Base-by-base conservation (phyloP, 2,329 filamentous ascomycete genomes). In the Periconia macrospinosa region DNA sequence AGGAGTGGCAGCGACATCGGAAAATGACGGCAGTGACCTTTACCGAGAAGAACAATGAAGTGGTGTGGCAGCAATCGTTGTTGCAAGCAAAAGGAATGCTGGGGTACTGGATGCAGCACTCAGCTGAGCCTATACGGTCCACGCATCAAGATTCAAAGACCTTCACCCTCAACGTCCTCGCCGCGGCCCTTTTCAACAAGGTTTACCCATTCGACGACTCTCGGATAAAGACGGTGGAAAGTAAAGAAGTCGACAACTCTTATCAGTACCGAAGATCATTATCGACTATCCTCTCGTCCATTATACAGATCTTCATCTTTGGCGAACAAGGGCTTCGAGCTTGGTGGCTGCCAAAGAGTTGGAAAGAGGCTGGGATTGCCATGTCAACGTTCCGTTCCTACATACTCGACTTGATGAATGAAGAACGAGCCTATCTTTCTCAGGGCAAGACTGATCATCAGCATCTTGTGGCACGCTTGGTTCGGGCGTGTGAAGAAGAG, bases 1-100 rank as follows among this genome's bases (percentile, higher is more conserved):
- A 59, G 10, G 65, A 65, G 18, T 70, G 67, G 66, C 54, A 62
- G 46, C 56, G 53, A 15, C 65, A 68, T 35, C 60, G 65, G 11
- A 67, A 66, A 50, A 49, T 66, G 15, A 65, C 64, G 1, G 56
- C 50, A 1, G 42, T 55, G 19, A 60, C 64, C 2, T 69, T 70
- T 41, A 66, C 55, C 1, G 67, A 69, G 46, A 60, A 53, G 40
- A 67, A 62, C 47, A 68, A 69, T 40, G 60, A 62, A 43, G 46
- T 70, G 8, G 65, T 67, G 1, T 70, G 65, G 65, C 33, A 47
- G 14, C 35, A 61, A 18, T 52, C 58, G 1, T 30, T 67, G 3
- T 8, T 23, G 17, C 63, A 67, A 41, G 53, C 45, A 2, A 17
- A 50, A 9, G 53, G 49, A 5, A 64, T 69, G 61, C 48, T 65